Evolutionary conservation across 106 monocot genomes (phyloP).

Genomic region (Acanthochlamys bracteata): DNA sequence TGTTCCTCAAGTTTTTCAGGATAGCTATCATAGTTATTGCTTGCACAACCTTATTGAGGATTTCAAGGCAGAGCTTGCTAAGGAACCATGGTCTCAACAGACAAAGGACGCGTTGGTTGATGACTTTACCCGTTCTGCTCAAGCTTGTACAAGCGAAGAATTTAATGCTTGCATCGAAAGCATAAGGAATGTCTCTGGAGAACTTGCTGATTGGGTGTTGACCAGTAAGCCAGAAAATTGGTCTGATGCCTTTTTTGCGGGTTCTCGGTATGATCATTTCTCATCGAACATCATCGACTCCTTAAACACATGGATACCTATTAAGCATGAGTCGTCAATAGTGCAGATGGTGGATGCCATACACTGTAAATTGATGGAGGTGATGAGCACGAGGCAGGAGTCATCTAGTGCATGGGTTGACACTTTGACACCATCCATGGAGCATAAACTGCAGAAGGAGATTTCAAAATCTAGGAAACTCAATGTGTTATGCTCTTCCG

Average conservation of each 20-base stretch:
- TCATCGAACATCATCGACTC: slow-evolving; percentile 63
- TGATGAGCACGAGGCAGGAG: slow-evolving; percentile 43
- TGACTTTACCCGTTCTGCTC: slow-evolving; percentile 80
- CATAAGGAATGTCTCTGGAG: slow-evolving; percentile 50
- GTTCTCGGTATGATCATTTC: slow-evolving; percentile 63
- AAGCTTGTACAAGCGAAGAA: slow-evolving; percentile 62
- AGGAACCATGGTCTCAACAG: slow-evolving; percentile 58
- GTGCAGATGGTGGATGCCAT: slow-evolving; percentile 71
- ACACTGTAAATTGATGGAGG: slow-evolving; percentile 47
- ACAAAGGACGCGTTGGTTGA: slow-evolving; percentile 52
- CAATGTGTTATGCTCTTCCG: slow-evolving; percentile 80
- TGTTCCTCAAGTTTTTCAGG: slow-evolving; percentile 65
- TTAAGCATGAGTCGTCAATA: slow-evolving; percentile 56
- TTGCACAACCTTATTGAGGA: slow-evolving; percentile 72
- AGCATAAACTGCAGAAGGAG: slow-evolving; percentile 58
- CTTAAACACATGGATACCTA: slow-evolving; percentile 74
- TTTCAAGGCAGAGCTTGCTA: slow-evolving; percentile 61
- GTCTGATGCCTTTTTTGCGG: slow-evolving; percentile 77
- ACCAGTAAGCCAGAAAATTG: slow-evolving; percentile 73
- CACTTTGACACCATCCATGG: slow-evolving; percentile 63
- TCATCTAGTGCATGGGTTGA: slow-evolving; percentile 34
- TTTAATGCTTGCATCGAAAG: slow-evolving; percentile 62
- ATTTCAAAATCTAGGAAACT: slow-evolving; percentile 41
- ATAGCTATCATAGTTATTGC: slow-evolving; percentile 58
- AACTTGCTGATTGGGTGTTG: slow-evolving; percentile 62